phyloP scores from a whole-genome alignment of 495 filamentous ascomycete species.

The Podospora conica region DNA sequence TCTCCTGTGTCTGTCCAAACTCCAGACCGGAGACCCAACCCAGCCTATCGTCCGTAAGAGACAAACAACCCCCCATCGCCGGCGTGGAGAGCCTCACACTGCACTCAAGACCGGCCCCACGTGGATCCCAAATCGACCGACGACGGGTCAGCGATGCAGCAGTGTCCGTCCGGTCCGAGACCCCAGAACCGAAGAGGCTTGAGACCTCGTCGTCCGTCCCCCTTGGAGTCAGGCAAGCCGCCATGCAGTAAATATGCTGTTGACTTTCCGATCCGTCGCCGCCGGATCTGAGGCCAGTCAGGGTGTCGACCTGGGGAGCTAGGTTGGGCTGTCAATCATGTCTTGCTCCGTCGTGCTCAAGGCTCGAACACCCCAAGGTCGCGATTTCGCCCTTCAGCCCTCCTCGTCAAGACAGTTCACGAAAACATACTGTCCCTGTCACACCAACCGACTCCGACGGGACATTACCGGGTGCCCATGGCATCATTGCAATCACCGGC shows the following conservation, averaged over 20 bases:
- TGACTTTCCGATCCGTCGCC: not conserved
- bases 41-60: not conserved
- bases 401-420: not conserved
- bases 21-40: not conserved
- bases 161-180: not conserved
- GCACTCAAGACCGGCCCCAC: no score
- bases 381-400: not conserved
- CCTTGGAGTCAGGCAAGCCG: not conserved
- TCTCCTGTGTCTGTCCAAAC: no score
- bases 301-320: no score
- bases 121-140: no score
- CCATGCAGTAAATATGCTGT: not conserved
- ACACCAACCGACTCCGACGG: not conserved
- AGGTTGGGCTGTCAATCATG: no score
- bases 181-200: not conserved
- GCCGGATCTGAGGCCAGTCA: not conserved
- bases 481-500: not conserved
- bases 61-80: not conserved
- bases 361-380: not conserved
- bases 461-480: not conserved
- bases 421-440: not conserved
- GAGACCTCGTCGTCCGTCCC: not conserved
- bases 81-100: not conserved
- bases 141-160: no score
- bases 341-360: not conserved